phyloP scores from a whole-genome alignment of 2,329 filamentous ascomycete genomes.

The Aureobasidium melanogenum region DNA sequence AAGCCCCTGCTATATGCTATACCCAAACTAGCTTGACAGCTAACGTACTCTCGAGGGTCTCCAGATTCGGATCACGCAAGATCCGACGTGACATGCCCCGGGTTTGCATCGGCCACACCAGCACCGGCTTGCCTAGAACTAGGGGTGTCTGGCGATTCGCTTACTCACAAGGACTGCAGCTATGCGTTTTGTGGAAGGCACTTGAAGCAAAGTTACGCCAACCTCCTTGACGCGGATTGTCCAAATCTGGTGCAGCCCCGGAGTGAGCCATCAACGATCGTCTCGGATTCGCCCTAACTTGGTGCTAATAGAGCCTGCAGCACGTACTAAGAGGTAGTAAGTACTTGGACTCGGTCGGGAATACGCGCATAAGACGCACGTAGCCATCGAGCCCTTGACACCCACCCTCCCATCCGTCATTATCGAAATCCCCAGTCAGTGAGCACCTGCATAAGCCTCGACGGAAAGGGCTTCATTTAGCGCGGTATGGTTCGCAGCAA shows the following conservation, averaged over 20 bases:
- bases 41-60: conserved; percentile 1
- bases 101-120: not conserved
- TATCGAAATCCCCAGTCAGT: conserved; percentile 7
- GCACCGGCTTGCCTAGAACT: not conserved
- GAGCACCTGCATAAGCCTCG: conserved; percentile 9
- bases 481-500: conserved; percentile 7
- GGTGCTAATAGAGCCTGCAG: conserved; percentile 4
- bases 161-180: not conserved
- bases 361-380: conserved; percentile 8
- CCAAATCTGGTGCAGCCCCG: not conserved
- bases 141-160: not conserved
- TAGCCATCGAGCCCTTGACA: conserved; percentile 2
- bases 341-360: conserved; percentile 2
- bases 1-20: not conserved
- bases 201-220: not conserved
- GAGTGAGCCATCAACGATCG: conserved; percentile 5
- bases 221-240: conserved; percentile 1
- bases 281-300: conserved; percentile 6
- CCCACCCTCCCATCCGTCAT: not conserved
- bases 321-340: conserved; percentile 8
- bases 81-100: conserved; percentile 9
- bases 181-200: not conserved
- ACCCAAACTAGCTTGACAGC: conserved; percentile 7
- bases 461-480: conserved; percentile 1
- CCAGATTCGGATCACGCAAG: not conserved